Evolutionary conservation across 2,329 filamentous ascomycete species (phyloP).

Genomic region (Harringtonia lauricola): DNA sequence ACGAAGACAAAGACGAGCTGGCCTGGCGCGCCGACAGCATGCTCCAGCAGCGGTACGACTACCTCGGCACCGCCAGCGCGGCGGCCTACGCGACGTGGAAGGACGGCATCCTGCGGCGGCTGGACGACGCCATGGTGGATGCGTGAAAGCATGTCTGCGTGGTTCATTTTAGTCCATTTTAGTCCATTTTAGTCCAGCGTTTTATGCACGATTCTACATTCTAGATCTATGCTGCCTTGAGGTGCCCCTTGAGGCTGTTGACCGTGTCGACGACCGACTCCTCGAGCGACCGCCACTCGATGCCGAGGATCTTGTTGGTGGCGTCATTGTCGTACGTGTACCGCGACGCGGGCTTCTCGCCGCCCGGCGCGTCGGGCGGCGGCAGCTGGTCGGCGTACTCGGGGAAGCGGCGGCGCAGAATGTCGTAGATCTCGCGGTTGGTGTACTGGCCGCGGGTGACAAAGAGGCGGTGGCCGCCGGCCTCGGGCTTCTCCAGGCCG

Average conservation of each 20-base stretch:
- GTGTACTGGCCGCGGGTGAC: conserved; percentile 33
- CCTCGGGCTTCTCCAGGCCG: conserved; percentile 32
- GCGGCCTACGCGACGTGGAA: conserved; percentile 57
- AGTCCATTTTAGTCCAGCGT: no score
- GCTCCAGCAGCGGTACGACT: conserved; percentile 67
- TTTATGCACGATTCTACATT: background rate
- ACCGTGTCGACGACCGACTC: conserved; percentile 52
- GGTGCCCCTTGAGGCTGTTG: conserved; percentile 41
- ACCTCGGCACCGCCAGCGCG: conserved; percentile 51
- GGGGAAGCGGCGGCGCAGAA: conserved; percentile 36
- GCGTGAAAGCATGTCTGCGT: no score
- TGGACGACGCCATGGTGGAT: conserved; percentile 23
- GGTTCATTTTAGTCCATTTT: no score
- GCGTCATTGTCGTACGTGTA: conserved; percentile 47
- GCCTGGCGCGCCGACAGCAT: conserved; percentile 51
- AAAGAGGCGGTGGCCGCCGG: conserved; percentile 40
- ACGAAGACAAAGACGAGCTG: conserved; percentile 24
- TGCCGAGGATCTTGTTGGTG: conserved; percentile 47
- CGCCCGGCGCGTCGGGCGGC: conserved; percentile 29
- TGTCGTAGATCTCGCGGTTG: conserved; percentile 32
- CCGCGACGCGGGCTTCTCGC: conserved; percentile 28
- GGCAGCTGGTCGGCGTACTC: conserved; percentile 37
- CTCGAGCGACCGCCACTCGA: conserved; percentile 52
- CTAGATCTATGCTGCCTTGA: background rate
- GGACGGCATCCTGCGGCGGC: conserved; percentile 41